These are phyloP conservation scores for Chenopodium formosanum DNA, from an alignment of 148 eudicot genomes.

Conservation along the genomic window DNA sequence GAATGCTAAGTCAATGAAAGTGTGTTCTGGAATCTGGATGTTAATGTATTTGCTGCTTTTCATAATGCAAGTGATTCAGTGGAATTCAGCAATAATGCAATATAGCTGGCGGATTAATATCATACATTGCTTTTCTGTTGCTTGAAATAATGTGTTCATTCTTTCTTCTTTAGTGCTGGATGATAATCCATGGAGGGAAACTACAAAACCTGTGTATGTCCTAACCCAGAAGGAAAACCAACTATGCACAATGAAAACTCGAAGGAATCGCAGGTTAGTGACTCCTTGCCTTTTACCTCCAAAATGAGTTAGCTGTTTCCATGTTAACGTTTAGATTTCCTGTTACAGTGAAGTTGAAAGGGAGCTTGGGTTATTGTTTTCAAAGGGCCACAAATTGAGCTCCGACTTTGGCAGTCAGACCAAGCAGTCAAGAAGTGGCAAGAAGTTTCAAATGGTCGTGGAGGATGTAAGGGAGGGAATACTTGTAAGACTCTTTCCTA, in stretches of 20 bases:
- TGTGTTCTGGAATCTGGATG: neutral
- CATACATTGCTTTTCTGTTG: neutral
- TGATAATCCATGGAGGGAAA: slow-evolving; percentile 91
- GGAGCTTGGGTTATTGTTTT: slow-evolving; percentile 83
- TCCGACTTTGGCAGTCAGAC: slow-evolving; percentile 53
- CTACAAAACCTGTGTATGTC: slow-evolving; percentile 83
- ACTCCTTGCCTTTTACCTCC: neutral
- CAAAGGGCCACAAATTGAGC: slow-evolving; percentile 55
- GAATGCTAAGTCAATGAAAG: neutral
- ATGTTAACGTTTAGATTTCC: slow-evolving; percentile 20
- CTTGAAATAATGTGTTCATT: neutral
- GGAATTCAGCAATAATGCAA: neutral
- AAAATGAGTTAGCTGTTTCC: slow-evolving; percentile 1
- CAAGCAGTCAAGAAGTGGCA: slow-evolving; percentile 52
- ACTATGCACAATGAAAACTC: slow-evolving; percentile 95
- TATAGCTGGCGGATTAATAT: neutral
- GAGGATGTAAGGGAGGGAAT: slow-evolving; percentile 95
- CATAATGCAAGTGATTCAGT: neutral
- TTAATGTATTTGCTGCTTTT: neutral
- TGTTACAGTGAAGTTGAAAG: slow-evolving; percentile 85
- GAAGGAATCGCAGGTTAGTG: slow-evolving; percentile 74
- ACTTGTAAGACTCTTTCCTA: slow-evolving; percentile 60
- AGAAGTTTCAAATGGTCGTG: slow-evolving; percentile 84
- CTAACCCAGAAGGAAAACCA: slow-evolving; percentile 87
- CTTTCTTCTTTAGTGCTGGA: slow-evolving; percentile 59